Conservation (phyloP, 2,329 filamentous ascomycete species). For the Phaeosphaeria sp. region DNA sequence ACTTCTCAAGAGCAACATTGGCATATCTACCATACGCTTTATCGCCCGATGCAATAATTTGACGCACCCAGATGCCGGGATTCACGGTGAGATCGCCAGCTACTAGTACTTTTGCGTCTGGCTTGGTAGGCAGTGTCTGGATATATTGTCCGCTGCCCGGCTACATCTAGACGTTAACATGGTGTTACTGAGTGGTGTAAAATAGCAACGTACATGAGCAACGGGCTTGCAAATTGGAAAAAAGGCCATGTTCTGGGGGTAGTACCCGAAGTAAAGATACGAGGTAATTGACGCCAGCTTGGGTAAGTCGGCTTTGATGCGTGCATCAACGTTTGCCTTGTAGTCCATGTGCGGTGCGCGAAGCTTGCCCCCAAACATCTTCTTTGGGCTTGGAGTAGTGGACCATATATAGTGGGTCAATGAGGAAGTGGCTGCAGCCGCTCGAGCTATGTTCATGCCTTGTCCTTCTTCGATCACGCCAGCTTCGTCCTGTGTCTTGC, state of each 20-base stretch:
- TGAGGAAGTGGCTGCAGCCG: conserved; percentile 45
- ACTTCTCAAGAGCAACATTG: conserved; percentile 34
- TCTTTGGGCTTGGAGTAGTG: conserved; percentile 49
- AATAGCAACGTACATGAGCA: not conserved
- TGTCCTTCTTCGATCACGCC: conserved; percentile 49
- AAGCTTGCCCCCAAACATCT: conserved; percentile 41
- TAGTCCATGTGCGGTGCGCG: conserved; percentile 52
- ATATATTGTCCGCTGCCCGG: conserved; percentile 28
- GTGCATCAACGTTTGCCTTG: conserved; percentile 51
- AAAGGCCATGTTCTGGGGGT: conserved; percentile 39
- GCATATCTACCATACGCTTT: conserved; percentile 32
- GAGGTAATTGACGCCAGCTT: conserved; percentile 33
- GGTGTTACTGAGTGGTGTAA: not conserved
- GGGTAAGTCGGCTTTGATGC: conserved; percentile 47
- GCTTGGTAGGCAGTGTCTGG: conserved; percentile 32
- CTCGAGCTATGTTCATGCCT: conserved; percentile 52
- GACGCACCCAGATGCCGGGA: conserved; percentile 38
- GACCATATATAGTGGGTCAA: conserved; percentile 57
- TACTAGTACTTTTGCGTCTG: conserved; percentile 28
- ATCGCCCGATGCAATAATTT: conserved; percentile 21
- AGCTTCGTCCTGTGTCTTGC: conserved; percentile 39
- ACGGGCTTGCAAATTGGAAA: conserved; percentile 30
- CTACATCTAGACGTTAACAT: conserved; percentile 18
- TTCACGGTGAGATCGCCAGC: conserved; percentile 37
- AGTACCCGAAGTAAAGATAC: conserved; percentile 39